Conservation (phyloP, 2,329 filamentous ascomycete genomes). For the Fusarium sp. region DNA sequence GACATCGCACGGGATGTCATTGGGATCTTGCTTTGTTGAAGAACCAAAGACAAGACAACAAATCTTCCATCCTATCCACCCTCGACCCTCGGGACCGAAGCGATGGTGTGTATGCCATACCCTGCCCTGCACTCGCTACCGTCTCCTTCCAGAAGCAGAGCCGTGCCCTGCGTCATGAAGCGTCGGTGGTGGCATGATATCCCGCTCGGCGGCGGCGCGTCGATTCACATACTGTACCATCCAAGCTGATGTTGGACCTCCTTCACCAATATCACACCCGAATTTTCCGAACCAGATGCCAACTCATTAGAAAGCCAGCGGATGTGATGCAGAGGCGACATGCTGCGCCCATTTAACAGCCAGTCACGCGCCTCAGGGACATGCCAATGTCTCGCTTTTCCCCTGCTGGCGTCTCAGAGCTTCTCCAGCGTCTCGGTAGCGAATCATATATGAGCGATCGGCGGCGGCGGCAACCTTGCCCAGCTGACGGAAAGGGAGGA, state of each 20-base stretch:
- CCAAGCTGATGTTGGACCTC: background rate
- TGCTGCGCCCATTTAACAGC: slow-evolving; percentile 1
- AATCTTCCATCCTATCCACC: background rate
- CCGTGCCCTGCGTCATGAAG: slow-evolving; percentile 2
- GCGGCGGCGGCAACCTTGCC: slow-evolving; percentile 43
- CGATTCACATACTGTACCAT: background rate
- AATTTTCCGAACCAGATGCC: slow-evolving; percentile 1
- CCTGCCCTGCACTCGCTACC: background rate
- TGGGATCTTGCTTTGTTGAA: slow-evolving; percentile 32
- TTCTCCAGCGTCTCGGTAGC: slow-evolving; percentile 46
- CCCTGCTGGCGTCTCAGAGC: slow-evolving; percentile 31
- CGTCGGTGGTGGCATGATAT: slow-evolving; percentile 1
- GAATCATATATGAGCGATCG: slow-evolving; percentile 42
- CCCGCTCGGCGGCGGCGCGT: background rate
- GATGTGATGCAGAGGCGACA: slow-evolving; percentile 14
- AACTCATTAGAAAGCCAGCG: slow-evolving; percentile 16
- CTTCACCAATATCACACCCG: background rate
- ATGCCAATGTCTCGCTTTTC: slow-evolving; percentile 34
- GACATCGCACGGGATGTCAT: slow-evolving; percentile 14
- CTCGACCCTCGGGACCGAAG: slow-evolving; percentile 1
- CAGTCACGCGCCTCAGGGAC: slow-evolving; percentile 16
- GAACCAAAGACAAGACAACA: slow-evolving; percentile 4
- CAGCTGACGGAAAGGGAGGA: slow-evolving; percentile 37
- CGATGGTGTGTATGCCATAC: background rate
- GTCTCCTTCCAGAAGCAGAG: background rate